phyloP scores from a whole-genome alignment of 1,139 yeast genomes.

The Hansenula sp. region DNA sequence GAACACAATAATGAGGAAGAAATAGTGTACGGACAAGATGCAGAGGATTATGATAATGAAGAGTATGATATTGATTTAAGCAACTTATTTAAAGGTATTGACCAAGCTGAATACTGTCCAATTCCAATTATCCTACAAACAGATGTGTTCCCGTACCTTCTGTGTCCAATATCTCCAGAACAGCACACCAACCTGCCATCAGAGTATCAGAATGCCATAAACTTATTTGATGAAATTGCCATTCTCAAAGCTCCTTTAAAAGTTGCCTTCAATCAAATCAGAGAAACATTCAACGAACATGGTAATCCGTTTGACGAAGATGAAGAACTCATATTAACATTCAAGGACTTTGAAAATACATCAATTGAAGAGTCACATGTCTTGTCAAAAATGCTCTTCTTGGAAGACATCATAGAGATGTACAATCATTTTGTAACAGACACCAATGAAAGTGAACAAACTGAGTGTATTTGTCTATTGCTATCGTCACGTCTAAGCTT shows the following conservation, averaged over 20 bases:
- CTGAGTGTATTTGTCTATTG: conserved; percentile 11
- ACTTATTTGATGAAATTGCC: conserved; percentile 15
- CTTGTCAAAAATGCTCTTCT: conserved; percentile 10
- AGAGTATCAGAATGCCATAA: conserved; percentile 11
- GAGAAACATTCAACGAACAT: conserved; percentile 11
- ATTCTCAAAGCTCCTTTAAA: conserved; percentile 8
- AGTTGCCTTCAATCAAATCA: conserved; percentile 14
- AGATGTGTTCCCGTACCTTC: conserved; percentile 15
- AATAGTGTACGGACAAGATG: background rate
- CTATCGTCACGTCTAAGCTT: conserved; percentile 13
- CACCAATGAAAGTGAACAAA: background rate
- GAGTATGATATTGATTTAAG: background rate
- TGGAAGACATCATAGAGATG: conserved; percentile 14
- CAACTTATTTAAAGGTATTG: background rate
- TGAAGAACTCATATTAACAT: conserved; percentile 14
- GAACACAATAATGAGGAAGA: background rate
- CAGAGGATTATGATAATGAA: background rate
- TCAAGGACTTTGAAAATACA: conserved; percentile 15
- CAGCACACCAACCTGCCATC: conserved; percentile 2
- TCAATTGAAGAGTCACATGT: conserved; percentile 14
- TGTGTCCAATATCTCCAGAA: conserved; percentile 14
- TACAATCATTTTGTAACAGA: conserved; percentile 6
- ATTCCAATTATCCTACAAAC: conserved; percentile 18
- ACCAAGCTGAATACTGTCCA: conserved; percentile 5
- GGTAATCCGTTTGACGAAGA: conserved; percentile 16